Evolutionary conservation across 2,329 filamentous ascomycete species (phyloP).

Genomic region (Alternaria consortialis): DNA sequence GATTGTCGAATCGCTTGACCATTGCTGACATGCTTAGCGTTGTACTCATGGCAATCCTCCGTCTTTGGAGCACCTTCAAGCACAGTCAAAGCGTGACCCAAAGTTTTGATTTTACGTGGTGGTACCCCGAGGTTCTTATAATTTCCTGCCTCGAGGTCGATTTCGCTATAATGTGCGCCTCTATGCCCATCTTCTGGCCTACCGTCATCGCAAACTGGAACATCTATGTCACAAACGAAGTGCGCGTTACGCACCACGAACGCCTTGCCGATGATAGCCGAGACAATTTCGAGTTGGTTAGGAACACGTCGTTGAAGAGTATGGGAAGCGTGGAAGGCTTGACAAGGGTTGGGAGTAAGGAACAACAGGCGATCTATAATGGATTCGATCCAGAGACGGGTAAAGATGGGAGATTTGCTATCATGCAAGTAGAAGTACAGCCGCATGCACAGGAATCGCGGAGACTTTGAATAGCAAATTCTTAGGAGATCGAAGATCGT

Average conservation of each 20-base stretch:
- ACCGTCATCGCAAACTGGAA: conserved; percentile 38
- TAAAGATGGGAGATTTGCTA: conserved; percentile 4
- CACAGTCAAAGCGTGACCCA: conserved; percentile 19
- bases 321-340: conserved; percentile 32
- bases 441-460: conserved; percentile 5
- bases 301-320: conserved; percentile 31
- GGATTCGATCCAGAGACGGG: conserved; percentile 20
- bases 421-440: conserved; percentile 19
- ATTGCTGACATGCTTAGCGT: conserved; percentile 28
- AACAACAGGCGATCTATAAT: conserved; percentile 17
- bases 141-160: conserved; percentile 46
- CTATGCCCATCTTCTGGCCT: conserved; percentile 52
- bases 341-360: conserved; percentile 22
- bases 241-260: conserved; percentile 39
- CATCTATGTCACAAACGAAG: conserved; percentile 49
- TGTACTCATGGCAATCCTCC: conserved; percentile 41
- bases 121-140: conserved; percentile 41
- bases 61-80: conserved; percentile 39
- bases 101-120: conserved; percentile 45
- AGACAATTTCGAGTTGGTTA: conserved; percentile 31
- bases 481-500: background rate
- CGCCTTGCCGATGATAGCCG: conserved; percentile 19
- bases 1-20: background rate
- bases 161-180: conserved; percentile 49
- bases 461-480: background rate